A percentile compares a stretch with the other conserved stretches of the same genome.
Conservation (phyloP, 305 asterid species). For the Fraxinus sp. region DNA sequence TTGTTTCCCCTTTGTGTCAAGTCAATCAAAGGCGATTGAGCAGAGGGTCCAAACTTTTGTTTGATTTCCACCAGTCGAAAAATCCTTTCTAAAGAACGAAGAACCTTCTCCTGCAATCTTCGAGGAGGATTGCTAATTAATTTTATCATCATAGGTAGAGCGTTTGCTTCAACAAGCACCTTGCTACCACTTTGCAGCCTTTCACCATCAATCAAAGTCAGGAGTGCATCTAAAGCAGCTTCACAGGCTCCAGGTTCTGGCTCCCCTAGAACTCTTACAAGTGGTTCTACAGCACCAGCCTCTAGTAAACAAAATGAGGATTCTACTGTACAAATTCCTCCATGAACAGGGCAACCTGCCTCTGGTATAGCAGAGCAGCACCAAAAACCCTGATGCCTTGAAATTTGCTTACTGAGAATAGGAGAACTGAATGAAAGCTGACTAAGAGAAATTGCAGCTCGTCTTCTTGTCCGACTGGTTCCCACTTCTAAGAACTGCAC, state of each 20-base stretch:
- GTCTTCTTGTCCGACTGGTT: slow-evolving; percentile 37
- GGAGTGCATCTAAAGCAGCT: slow-evolving; percentile 62
- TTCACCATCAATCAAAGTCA: slow-evolving; percentile 51
- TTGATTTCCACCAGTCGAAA: slow-evolving; percentile 52
- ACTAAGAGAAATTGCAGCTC: slow-evolving; percentile 47
- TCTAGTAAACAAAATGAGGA: slow-evolving; percentile 62
- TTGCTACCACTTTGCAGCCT: slow-evolving; percentile 52
- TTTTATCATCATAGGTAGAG: slow-evolving; percentile 46
- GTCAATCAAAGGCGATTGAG: slow-evolving; percentile 53
- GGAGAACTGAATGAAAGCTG: slow-evolving; percentile 52
- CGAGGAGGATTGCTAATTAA: slow-evolving; percentile 45
- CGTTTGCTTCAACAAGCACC: slow-evolving; percentile 51
- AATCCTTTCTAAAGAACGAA: slow-evolving; percentile 51
- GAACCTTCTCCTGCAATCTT: slow-evolving; percentile 53
- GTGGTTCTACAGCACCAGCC: slow-evolving; percentile 48
- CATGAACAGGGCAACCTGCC: slow-evolving; percentile 51
- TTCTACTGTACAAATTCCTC: slow-evolving; percentile 45
- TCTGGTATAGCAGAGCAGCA: slow-evolving; percentile 54
- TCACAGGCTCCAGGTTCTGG: slow-evolving; percentile 47
- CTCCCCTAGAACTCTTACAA: slow-evolving; percentile 46
- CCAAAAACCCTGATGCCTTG: slow-evolving; percentile 46
- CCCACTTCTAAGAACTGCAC: slow-evolving; percentile 50
- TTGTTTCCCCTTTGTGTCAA: slow-evolving; percentile 57
- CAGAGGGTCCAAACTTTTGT: slow-evolving; percentile 41
- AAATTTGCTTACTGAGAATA: slow-evolving; percentile 36